phyloP scores from a whole-genome alignment of 768 basidiomycete species.

The Leccinum imitatum region DNA sequence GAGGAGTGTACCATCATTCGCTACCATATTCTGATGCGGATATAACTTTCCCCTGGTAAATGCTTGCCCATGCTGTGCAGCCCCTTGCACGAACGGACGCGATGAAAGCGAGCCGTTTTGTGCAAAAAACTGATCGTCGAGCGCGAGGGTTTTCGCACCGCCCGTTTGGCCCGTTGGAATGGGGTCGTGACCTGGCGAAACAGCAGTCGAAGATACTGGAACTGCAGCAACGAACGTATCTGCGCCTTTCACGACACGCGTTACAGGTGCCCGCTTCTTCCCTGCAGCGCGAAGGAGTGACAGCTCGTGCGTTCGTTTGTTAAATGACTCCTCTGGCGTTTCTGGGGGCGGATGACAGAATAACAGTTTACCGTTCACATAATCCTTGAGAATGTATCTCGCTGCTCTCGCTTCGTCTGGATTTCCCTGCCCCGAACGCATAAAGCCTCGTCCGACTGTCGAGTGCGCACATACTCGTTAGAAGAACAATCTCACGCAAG shows the following conservation, averaged over 20 bases:
- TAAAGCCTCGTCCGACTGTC: slow-evolving; percentile 89
- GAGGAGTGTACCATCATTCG: slow-evolving; percentile 74
- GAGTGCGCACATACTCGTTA: slow-evolving; percentile 16
- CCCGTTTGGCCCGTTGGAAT: slow-evolving; percentile 31
- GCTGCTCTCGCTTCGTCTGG: slow-evolving; percentile 96
- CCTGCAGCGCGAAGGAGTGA: slow-evolving; percentile 57
- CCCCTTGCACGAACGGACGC: slow-evolving; percentile 65
- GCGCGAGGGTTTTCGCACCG: slow-evolving; percentile 54
- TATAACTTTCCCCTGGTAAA: slow-evolving; percentile 67
- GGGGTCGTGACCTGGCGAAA: slow-evolving; percentile 20
- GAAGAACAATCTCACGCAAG: not conserved
- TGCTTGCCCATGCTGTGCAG: slow-evolving; percentile 52
- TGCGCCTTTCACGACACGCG: slow-evolving; percentile 80
- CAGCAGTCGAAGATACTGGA: not conserved
- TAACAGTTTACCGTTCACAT: slow-evolving; percentile 90
- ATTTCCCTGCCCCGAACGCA: slow-evolving; percentile 92
- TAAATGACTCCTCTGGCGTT: slow-evolving; percentile 66
- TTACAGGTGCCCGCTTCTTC: slow-evolving; percentile 89
- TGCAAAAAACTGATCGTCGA: slow-evolving; percentile 86
- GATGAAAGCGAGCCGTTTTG: slow-evolving; percentile 49
- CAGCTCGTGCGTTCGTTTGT: slow-evolving; percentile 62
- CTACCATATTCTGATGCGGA: slow-evolving; percentile 82
- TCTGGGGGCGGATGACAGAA: slow-evolving; percentile 90
- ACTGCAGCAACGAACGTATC: slow-evolving; percentile 68
- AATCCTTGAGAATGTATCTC: slow-evolving; percentile 92